phyloP scores from a whole-genome alignment of 2,329 filamentous ascomycete species.

The Ophiostoma sp. region DNA sequence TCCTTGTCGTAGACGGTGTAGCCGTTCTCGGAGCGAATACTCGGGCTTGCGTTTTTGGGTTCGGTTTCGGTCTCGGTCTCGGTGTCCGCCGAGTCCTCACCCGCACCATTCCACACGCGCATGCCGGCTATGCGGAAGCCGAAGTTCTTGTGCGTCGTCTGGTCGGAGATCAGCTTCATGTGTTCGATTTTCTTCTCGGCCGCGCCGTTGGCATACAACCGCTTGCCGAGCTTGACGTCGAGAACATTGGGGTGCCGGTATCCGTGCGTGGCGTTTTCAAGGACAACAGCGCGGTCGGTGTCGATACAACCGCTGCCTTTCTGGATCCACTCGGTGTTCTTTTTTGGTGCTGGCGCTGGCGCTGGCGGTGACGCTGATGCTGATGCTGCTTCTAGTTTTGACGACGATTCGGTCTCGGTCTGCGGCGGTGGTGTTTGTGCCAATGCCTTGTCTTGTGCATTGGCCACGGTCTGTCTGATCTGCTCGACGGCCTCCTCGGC shows the following conservation, averaged over 20 bases:
- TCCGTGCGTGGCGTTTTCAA: constrained; percentile 76
- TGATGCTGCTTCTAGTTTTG: not conserved
- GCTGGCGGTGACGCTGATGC: constrained; percentile 19
- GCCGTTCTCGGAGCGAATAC: constrained; percentile 47
- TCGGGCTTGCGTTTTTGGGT: not conserved
- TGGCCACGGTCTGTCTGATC: constrained; percentile 31
- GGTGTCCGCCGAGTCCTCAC: constrained; percentile 38
- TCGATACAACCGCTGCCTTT: constrained; percentile 56
- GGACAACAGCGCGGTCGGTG: constrained; percentile 73
- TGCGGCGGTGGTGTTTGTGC: not conserved
- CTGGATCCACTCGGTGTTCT: constrained; percentile 42
- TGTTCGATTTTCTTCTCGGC: constrained; percentile 53
- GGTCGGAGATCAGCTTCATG: constrained; percentile 53
- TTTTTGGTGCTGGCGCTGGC: constrained; percentile 22
- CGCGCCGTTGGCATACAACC: constrained; percentile 76
- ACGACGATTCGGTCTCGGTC: not conserved
- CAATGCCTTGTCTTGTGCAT: no score
- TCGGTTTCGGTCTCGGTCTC: constrained; percentile 29
- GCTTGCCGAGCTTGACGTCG: constrained; percentile 83
- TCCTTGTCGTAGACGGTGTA: constrained; percentile 60
- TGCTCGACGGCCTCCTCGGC: constrained; percentile 46
- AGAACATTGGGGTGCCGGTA: constrained; percentile 84
- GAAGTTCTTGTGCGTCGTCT: constrained; percentile 55
- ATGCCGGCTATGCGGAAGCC: constrained; percentile 62
- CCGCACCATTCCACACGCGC: constrained; percentile 54